Percentiles rank a stretch among this genome's conserved stretches.
These are phyloP conservation scores for Colletotrichum spaethianum DNA, from an alignment of 2,329 filamentous ascomycete species.

Conservation along the genomic window DNA sequence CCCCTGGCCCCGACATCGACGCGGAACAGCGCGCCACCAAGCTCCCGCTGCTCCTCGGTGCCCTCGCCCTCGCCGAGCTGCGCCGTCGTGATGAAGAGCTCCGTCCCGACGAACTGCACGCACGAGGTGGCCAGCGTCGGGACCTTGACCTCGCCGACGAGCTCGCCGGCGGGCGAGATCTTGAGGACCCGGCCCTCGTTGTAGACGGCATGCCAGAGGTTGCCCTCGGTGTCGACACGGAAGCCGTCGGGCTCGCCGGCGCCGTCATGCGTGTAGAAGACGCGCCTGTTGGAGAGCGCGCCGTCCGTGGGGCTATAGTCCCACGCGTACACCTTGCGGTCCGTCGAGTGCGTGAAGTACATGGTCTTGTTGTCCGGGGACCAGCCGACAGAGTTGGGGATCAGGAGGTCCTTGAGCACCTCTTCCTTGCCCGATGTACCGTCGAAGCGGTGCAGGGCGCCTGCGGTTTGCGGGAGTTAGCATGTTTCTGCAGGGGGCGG, in stretches of 20 bases:
- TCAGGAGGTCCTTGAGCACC: slow-evolving; percentile 76
- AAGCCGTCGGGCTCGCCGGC: slow-evolving; percentile 85
- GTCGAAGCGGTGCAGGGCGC: slow-evolving; percentile 81
- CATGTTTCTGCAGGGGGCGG: neutral
- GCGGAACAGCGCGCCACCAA: slow-evolving; percentile 80
- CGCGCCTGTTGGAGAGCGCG: slow-evolving; percentile 75
- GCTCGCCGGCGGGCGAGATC: slow-evolving; percentile 77
- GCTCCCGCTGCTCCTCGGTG: slow-evolving; percentile 69
- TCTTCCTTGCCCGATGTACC: slow-evolving; percentile 71
- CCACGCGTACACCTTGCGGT: slow-evolving; percentile 78
- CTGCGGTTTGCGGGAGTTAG: slow-evolving; percentile 56
- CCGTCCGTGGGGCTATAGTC: slow-evolving; percentile 79
- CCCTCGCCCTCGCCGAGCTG: slow-evolving; percentile 75
- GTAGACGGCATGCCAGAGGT: slow-evolving; percentile 91
- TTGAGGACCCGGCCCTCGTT: slow-evolving; percentile 82
- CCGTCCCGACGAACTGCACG: slow-evolving; percentile 81
- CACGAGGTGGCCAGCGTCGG: slow-evolving; percentile 88
- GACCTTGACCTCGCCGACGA: slow-evolving; percentile 81
- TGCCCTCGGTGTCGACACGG: slow-evolving; percentile 86
- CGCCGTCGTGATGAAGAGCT: slow-evolving; percentile 86
- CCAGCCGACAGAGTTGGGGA: slow-evolving; percentile 90
- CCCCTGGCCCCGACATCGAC: slow-evolving; percentile 83
- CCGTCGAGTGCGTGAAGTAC: slow-evolving; percentile 87
- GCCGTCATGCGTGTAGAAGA: slow-evolving; percentile 80
- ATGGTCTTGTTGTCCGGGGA: slow-evolving; percentile 79